phyloP scores from a whole-genome alignment of 306 rosid species.

The Pachyrhizus erosus region DNA sequence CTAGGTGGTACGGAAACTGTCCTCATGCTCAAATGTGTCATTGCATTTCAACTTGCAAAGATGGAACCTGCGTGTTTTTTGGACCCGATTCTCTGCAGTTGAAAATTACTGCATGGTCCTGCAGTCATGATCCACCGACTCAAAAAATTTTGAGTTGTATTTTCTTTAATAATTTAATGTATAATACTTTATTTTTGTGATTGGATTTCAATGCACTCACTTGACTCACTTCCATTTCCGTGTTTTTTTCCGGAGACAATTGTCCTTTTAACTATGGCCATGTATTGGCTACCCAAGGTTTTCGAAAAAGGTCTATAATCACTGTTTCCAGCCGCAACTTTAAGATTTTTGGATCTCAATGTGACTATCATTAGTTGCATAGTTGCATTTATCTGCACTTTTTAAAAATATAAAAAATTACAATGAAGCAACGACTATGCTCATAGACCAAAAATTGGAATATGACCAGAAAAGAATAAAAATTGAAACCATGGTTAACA shows the following conservation, averaged over 20 bases:
- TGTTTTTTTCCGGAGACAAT: constrained; percentile 27
- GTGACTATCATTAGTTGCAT: background rate
- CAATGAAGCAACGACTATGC: background rate
- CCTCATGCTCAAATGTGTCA: background rate
- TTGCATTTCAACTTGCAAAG: background rate
- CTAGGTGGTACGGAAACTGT: background rate
- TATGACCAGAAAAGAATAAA: background rate
- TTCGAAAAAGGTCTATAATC: background rate
- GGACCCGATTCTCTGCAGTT: too few species aligned
- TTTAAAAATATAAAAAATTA: background rate
- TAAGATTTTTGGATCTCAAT: background rate
- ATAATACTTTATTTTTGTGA: too few species aligned
- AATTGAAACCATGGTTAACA: background rate
- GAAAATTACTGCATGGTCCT: too few species aligned
- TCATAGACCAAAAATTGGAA: background rate
- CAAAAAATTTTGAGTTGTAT: too few species aligned
- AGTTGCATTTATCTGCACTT: background rate
- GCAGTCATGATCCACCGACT: too few species aligned
- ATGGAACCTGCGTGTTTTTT: background rate
- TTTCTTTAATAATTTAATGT: too few species aligned
- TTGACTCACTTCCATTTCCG: too few species aligned
- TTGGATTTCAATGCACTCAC: too few species aligned
- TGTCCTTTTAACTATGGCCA: background rate
- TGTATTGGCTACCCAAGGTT: too few species aligned
- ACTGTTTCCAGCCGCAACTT: background rate